Base-by-base conservation (phyloP, 306 rosid genomes). In the Echinosophora koreensis region DNA sequence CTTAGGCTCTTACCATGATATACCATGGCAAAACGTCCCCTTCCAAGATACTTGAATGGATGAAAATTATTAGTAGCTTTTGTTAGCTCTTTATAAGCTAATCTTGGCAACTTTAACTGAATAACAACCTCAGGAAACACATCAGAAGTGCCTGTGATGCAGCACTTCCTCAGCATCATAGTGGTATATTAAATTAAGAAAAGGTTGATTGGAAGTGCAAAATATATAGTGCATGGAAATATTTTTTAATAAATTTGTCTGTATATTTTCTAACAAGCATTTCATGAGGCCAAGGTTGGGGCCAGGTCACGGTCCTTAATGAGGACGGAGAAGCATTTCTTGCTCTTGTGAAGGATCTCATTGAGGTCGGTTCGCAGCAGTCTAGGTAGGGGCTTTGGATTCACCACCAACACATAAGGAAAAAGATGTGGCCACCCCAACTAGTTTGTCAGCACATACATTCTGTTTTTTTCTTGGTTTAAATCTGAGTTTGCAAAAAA, bases 381-480 rank as follows among this genome's bases (percentile, higher is more conserved):
- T 87, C 93, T 0, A 89, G 32, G 89, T 80, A 6, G 95, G 90
- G 39, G 81, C 56, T 57, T 88, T 83, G 73, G 95, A 89, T 12
- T 84, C 87, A 2, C 92, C 92, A 8, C 82, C 60, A 0, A 88
- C 95, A 30, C 22, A 22, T 86, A 88, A 14, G 92, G 73, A 15
- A 90, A 90, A 77, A 64, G 2, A 84, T 22, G 22, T 22, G 22
- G 22, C 22, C 22, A 22, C 22, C 22, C 22, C 22, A 22, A 22
- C 67, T 0, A 90, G 81, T 44, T 90, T 72, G 66, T 84, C 86
- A 2, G 86, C 76, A 68, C 92, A 85, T 73, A 69, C 92, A 90
- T 14, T 88, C 84, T 8, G 87, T 79, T 61, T 79, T 79, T 80
- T n/a, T 90, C 92, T 59, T 86, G 84, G 32, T 87, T 89, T 4